A percentile compares a stretch with the other conserved stretches of the same genome.
Evolutionary conservation across 2,329 filamentous ascomycete genomes (phyloP).

Genomic region (Colletotrichum truncatum): DNA sequence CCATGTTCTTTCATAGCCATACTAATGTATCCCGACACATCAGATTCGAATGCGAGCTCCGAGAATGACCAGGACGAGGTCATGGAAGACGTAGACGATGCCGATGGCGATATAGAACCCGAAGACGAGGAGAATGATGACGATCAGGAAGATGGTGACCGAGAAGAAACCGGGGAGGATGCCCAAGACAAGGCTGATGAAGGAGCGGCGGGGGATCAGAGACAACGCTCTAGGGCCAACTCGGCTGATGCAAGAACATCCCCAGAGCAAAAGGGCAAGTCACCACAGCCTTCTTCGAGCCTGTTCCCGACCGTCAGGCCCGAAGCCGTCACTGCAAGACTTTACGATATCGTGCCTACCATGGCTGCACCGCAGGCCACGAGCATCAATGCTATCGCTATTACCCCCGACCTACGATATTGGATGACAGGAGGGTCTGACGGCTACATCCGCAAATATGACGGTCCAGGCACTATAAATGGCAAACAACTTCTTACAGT

Average conservation of each 20-base stretch:
- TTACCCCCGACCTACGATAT: conserved; percentile 94
- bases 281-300: conserved; percentile 18
- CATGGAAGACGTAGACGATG: conserved; percentile 60
- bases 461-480: conserved; percentile 94
- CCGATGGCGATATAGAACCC: conserved; percentile 43
- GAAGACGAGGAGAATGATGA: conserved; percentile 45
- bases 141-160: conserved; percentile 46
- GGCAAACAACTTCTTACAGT: conserved; percentile 93
- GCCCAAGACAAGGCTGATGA: conserved; percentile 38
- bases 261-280: conserved; percentile 12
- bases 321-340: conserved; percentile 80
- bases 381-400: conserved; percentile 90
- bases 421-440: conserved; percentile 95
- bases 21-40: background rate
- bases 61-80: conserved; percentile 63
- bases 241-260: conserved; percentile 27
- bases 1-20: no score
- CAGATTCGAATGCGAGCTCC: conserved; percentile 52
- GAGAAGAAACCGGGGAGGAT: conserved; percentile 43
- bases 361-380: conserved; percentile 97
- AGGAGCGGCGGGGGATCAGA: conserved; percentile 50
- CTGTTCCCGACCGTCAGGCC: conserved; percentile 64
- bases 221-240: conserved; percentile 37
- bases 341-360: conserved; percentile 96
- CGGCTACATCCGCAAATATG: conserved; percentile 96